Evolutionary conservation across 2,329 filamentous ascomycete genomes (phyloP), one percentile per base, ranked within the genome.

Genomic region (Whalleya microplaca): DNA sequence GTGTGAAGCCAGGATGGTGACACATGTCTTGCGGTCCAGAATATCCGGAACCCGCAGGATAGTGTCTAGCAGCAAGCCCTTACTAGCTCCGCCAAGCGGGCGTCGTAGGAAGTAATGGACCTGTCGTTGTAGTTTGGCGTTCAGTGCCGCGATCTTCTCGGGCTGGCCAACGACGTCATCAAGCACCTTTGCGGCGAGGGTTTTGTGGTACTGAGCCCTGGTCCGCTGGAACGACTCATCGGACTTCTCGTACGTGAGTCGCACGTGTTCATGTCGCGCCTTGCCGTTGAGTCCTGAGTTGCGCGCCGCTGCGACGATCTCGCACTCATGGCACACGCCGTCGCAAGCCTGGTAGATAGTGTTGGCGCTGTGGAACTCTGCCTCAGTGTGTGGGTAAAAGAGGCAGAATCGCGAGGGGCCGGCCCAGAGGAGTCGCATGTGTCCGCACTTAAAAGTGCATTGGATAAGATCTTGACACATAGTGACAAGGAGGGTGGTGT

Each of bases 51-150:
- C 29, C 21, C 48, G 50, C n/a, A 62, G 18, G 16, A 62, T 48
- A 12, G 48, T 50, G 45, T 57, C 56, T 8, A 62, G 48, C 1
- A 62, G 51, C 16, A 42, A 21, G 19, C 10, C 27, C 7, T 48
- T 51, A 3, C 21, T 9, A 14, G 2, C 6, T 18, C 1, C 4
- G 23, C 10, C 8, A 2, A 48, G 45, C 42, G 2, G 2, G 9
- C 12, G 37, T 20, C 41, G 19, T 4, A 62, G n/a, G 46, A 55
- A 59, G n/a, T 21, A 56, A 42, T 49, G 48, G 21, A 62, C 27
- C 16, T 62, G 45, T 1, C 3, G 1, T 9, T 45, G 41, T 18
- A 47, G 51, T 9, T 32, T 47, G 27, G 50, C 12, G 43, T 57
- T 47, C 2, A 59, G 29, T 32, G 42, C 29, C 9, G 5, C 46